Base-by-base conservation (phyloP, 164 flowering plant genomes). In the Sedum album region DNA sequence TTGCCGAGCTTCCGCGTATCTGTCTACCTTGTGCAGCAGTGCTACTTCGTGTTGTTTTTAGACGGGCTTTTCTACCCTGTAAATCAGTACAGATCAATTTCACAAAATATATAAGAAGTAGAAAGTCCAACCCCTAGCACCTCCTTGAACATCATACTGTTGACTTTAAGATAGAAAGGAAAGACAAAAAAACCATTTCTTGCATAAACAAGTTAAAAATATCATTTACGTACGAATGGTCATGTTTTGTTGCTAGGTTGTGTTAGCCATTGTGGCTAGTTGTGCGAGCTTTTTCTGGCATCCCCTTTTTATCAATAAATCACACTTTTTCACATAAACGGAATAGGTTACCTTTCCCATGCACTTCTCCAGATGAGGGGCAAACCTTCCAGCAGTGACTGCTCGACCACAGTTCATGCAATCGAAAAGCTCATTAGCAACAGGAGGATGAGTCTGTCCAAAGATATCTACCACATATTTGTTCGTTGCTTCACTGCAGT, bases 341-440 rank as follows among this genome's bases (percentile, higher is more conserved):
- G 8, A 51, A 21, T 6, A 38, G 2, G 71, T 70, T 42, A 88
- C 97, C 99, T 88, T 94, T 68, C 99, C 97, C 97, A 94, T 91
- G 80, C 99, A 94, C 79, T 89, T 91, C 78, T 91, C 99, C 79
- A 94, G 67, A 76, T 94, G 97, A 74, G 97, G 97, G 70, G 99
- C 99, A 79, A 94, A 94, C 71, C 87, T 83, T 73, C 97, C 99
- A 63, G 99, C 97, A 80, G 83, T 69, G 31, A 91, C 79, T 20
- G 95, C 78, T 30, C 96, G 83, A 5, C 96, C 86, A 78, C 99
- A 94, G 65, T 94, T 94, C 99, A 94, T 90, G 83, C 99, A 94
- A 20, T 90, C 88, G 72, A 94, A 85, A 70, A 91, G 68, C 65
- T 94, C 97, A 76, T 33, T 85, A 11, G 99, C 99, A 15, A 94